phyloP scores from a whole-genome alignment of 176 grass and related monocot genomes.

The Triticum dicoccoides region DNA sequence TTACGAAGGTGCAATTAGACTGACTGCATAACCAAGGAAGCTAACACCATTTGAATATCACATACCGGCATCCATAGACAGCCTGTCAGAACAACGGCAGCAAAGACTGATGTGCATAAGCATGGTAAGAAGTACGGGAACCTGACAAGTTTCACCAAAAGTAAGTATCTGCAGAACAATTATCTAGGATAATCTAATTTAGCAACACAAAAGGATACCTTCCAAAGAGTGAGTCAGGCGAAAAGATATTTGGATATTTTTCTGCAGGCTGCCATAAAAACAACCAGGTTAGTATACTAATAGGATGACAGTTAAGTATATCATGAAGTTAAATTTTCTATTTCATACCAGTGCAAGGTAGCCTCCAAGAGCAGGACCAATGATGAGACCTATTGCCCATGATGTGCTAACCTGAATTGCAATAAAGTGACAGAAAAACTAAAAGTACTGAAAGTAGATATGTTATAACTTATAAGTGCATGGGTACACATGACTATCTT shows the following conservation, averaged over 20 bases:
- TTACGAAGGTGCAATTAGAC: neutral
- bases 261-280: slow-evolving; percentile 67
- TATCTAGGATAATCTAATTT: slow-evolving; percentile 11
- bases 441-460: neutral
- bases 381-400: slow-evolving; percentile 76
- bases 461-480: neutral
- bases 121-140: slow-evolving; percentile 96
- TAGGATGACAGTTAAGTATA: slow-evolving; percentile 4
- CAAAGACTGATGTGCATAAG: slow-evolving; percentile 66
- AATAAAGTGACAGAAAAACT: neutral
- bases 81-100: slow-evolving; percentile 59
- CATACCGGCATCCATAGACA: slow-evolving; percentile 92
- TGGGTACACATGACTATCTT: slow-evolving; percentile 10
- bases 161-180: slow-evolving; percentile 16
- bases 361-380: slow-evolving; percentile 93
- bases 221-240: slow-evolving; percentile 67
- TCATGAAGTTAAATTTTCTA: neutral
- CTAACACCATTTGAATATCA: slow-evolving; percentile 12
- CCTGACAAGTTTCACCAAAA: slow-evolving; percentile 36
- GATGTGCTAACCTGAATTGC: slow-evolving; percentile 63
- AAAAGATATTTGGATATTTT: slow-evolving; percentile 84
- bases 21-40: neutral
- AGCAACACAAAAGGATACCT: slow-evolving; percentile 41
- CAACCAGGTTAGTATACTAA: neutral
- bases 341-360: slow-evolving; percentile 65